Base-by-base conservation (phyloP, 75 land plant species). In the Pinus taeda region DNA sequence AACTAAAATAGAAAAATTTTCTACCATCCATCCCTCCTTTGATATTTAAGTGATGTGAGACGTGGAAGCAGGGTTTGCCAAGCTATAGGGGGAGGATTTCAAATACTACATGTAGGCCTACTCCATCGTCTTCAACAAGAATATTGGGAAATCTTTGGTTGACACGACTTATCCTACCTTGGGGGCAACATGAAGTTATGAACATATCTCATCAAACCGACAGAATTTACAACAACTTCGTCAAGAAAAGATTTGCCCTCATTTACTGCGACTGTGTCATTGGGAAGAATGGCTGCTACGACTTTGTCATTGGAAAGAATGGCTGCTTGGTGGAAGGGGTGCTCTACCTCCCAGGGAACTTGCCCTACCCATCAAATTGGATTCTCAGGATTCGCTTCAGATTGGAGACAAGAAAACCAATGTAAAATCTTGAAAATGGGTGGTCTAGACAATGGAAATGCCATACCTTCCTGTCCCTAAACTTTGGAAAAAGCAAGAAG, bases 41-140 rank as follows among this genome's bases (percentile, higher is more conserved):
- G 53, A 45, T 45, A 45, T 45, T 45, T 45, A 8, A 45, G 8
- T 9, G 0, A 45, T 45, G 53, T 74, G 89, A 62, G 87, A 89
- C 75, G 84, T 84, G 76, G 98, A 94, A 65, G 98, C 92, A 1
- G 99, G 98, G 33, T 97, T 97, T 77, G 99, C 99, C 18, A 97
- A 97, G 89, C 90, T 97, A 7, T 98, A 97, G 62, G 99, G 99
- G 6, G 99, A 97, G 83, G 98, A 95, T 78, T 97, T 97, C 80
- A 98, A 94, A 86, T 97, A 97, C 80, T 95, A 93, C 81, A 97
- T 97, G 99, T 98, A 97, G 75, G 92, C 95, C 65, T 97, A 97
- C 77, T 97, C 99, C 77, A 94, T 97, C 49, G 78, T 95, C 60
- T 83, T 97, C 45, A 98, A 98, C 39, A 88, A 95, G 15, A 95